Base-by-base conservation (phyloP, 208 protist species). In the Trypanosoma brucei region DNA sequence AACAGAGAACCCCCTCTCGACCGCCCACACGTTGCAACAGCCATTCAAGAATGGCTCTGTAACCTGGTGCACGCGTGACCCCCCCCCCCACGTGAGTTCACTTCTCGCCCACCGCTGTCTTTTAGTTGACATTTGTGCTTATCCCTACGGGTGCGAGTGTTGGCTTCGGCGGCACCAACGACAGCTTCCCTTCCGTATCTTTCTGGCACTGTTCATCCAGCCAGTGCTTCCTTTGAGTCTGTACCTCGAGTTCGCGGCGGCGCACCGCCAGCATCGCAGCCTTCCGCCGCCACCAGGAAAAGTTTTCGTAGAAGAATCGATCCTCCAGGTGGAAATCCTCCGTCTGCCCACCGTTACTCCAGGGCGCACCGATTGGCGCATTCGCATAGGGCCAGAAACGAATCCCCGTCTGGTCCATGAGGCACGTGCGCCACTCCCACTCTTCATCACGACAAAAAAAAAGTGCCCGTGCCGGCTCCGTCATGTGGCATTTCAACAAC, bases 331-430 rank as follows among this genome's bases (percentile, higher is more conserved):
- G 89, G 67, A 95, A 95, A 70, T 95, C 89, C 68, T 95, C 89
- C 33, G 84, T 93, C 65, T 95, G 89, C 7, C 89, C 89, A 52
- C 89, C 89, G 58, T 95, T 95, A 59, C 82, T 91, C 83, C 83
- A 95, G 50, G 71, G 75, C 7, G 86, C 85, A 22, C 82, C 86
- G 53, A 91, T 78, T 14, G 86, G 86, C 3, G 89, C 86, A 63
- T 95, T 95, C 9, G 89, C 89, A 70, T 95, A 95, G 1, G 89
- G 89, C 80, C 83, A 95, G 68, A 95, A 95, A 58, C 89, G 89
- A 30, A 93, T 72, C 14, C 89, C 89, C 0, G 89, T 95, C 62
- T 92, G 82, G 62, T 95, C 89, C 89, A 95, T 95, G 56, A 95
- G 59, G 66, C 89, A 95, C 49, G 68, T 92, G n/a, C 89, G 89